Evolutionary conservation across 1,284 basidiomycete species (phyloP), one percentile per base, ranked within the genome.

Genomic region (Papiliotrema fonsecae): DNA sequence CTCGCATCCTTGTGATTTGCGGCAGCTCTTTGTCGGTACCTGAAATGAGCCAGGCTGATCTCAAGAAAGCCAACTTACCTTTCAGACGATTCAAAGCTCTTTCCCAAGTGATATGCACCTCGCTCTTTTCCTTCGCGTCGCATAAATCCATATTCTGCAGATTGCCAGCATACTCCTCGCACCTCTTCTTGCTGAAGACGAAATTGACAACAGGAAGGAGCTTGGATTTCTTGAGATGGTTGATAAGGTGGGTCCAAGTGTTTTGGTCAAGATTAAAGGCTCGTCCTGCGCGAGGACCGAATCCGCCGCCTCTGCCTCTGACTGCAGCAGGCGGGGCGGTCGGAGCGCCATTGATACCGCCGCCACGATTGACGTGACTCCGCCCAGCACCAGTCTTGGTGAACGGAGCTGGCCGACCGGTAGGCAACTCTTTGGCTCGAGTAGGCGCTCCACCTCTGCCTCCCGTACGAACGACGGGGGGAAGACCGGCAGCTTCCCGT

Each of bases 191-290:
- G 39, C 91, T 96, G 61, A 99, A 87, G 1, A 94, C 96, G 72
- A 99, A 99, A 26, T 96, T 83, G 39, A 99, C 96, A 7, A 93
- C 91, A 1, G 96, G 96, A 1, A 99, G 78, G 2, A 98, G 79
- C 22, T 79, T 76, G 55, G 86, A 84, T 75, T 97, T 97, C 64
- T 85, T 82, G 45, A 99, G 78, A 62, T 89, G 79, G 6, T 85
- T 86, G 26, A 98, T 79, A 37, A 99, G 79, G 65, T 97, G 92
- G 19, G 96, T 89, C 77, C 94, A 98, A 4, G 97, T 77, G 57
- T 93, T 90, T 75, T 87, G 90, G 76, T 96, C 91, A 9, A 81
- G 79, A 58, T 88, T 84, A 61, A 84, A 82, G 9, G 79, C 81
- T 52, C 87, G 76, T 19, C 80, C 70, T 3, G 80, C 63, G 7